A percentile compares a stretch with the other conserved stretches of the same genome.
Conservation (phyloP, 2,329 filamentous ascomycete species). For the Diaporthe aspalathi region DNA sequence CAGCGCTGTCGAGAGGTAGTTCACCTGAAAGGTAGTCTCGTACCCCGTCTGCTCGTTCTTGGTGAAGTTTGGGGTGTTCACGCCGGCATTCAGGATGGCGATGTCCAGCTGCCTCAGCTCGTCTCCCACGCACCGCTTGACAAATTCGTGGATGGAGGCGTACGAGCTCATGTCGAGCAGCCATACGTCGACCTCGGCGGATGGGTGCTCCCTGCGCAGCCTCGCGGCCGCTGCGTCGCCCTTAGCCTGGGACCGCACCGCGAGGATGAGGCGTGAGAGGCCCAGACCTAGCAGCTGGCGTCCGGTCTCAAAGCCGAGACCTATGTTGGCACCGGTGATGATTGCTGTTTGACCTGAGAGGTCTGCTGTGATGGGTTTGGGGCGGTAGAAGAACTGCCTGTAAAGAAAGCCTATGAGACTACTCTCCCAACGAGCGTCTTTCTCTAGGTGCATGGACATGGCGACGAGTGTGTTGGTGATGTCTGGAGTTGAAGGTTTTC, state of each 20-base stretch:
- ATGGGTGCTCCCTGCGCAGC: conserved; percentile 32
- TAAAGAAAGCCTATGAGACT: conserved; percentile 5
- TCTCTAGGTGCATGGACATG: conserved; percentile 13
- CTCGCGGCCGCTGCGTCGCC: conserved; percentile 33
- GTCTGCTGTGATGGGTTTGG: conserved; percentile 17
- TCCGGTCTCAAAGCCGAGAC: conserved; percentile 38
- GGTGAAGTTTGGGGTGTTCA: background rate
- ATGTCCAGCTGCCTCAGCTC: conserved; percentile 27
- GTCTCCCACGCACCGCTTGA: background rate
- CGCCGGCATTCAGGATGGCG: conserved; percentile 16
- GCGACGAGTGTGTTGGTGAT: no score
- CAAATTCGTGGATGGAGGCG: conserved; percentile 7
- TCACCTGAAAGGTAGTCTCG: conserved; percentile 24
- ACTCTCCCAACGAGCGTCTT: conserved; percentile 17
- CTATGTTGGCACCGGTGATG: conserved; percentile 29
- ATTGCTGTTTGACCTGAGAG: conserved; percentile 29
- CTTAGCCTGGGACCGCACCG: conserved; percentile 37
- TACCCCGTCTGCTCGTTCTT: conserved; percentile 12
- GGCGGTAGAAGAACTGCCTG: conserved; percentile 14
- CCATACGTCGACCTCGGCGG: conserved; percentile 29
- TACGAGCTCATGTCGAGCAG: conserved; percentile 31
- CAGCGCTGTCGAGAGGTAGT: conserved; percentile 23
- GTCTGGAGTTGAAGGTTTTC: no score
- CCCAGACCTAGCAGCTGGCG: conserved; percentile 40
- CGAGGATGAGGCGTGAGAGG: conserved; percentile 38